Percentiles rank a stretch among this genome's conserved stretches.
phyloP scores from a whole-genome alignment of 495 filamentous ascomycete genomes.

The Penicillium silybi region DNA sequence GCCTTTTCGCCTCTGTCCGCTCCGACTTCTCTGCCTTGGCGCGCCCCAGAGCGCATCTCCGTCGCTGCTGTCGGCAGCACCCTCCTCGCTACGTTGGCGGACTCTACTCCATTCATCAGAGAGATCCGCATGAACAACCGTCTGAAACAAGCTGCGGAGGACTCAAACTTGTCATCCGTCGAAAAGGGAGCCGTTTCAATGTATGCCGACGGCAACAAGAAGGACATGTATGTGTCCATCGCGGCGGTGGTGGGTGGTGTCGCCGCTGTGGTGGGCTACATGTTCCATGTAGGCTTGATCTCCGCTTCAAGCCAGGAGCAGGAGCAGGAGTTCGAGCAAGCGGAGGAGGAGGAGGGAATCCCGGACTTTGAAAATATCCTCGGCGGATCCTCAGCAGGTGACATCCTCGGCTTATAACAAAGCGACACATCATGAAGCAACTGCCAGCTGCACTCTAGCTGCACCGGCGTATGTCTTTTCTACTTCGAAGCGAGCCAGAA shows the following conservation, averaged over 20 bases:
- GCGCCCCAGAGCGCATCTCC: constrained; percentile 30
- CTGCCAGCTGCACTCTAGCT: not conserved
- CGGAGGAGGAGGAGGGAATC: constrained; percentile 16
- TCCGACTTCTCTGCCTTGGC: constrained; percentile 34
- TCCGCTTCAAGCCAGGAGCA: constrained; percentile 3
- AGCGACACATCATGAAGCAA: not conserved
- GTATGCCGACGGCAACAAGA: constrained; percentile 27
- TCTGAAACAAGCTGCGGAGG: constrained; percentile 29
- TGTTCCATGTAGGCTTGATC: constrained; percentile 35
- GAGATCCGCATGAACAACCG: constrained; percentile 36
- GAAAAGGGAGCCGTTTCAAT: constrained; percentile 26
- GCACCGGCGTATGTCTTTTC: not conserved
- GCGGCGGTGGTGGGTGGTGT: constrained; percentile 33
- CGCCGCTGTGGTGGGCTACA: constrained; percentile 40
- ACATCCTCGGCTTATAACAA: not conserved
- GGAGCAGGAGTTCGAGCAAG: constrained; percentile 8
- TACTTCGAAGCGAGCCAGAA: not conserved
- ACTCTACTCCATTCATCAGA: constrained; percentile 37
- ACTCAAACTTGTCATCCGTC: constrained; percentile 20
- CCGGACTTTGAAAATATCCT: not conserved
- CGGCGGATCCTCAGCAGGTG: not conserved
- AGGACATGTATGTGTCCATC: constrained; percentile 38
- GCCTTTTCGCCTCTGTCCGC: constrained; percentile 20
- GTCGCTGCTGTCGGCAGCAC: constrained; percentile 33
- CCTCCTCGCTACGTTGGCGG: constrained; percentile 36